A percentile compares a stretch with the other conserved stretches of the same genome.
Evolutionary conservation across 2,329 filamentous ascomycete species (phyloP).

Genomic region (Tolypocladium ovalisporum): DNA sequence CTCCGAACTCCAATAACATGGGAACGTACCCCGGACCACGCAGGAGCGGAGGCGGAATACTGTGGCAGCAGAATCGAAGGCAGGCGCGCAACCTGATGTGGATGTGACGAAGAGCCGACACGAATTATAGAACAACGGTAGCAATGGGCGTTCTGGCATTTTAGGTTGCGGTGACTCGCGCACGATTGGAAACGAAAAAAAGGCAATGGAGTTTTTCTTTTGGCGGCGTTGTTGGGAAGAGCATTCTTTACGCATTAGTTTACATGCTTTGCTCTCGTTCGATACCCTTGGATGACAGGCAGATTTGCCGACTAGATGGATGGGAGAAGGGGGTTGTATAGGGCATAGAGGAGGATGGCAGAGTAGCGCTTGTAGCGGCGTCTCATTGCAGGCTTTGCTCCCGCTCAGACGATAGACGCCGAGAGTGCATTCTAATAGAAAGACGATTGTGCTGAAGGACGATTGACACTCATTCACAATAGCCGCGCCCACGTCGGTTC

Average conservation of each 20-base stretch:
- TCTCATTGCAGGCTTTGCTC: neutral
- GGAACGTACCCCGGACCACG: conserved; percentile 11
- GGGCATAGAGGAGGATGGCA: neutral
- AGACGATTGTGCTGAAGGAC: neutral
- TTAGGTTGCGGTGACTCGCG: neutral
- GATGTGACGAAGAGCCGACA: conserved; percentile 20
- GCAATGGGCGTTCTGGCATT: neutral
- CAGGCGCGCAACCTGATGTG: conserved; percentile 36
- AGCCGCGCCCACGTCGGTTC: too few species aligned
- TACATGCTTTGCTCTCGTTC: neutral
- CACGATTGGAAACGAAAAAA: neutral
- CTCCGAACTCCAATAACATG: conserved; percentile 6
- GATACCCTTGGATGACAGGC: neutral
- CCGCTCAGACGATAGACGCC: neutral
- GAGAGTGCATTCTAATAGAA: neutral
- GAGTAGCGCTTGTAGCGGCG: neutral
- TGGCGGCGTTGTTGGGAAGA: neutral
- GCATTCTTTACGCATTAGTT: neutral
- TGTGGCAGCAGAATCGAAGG: conserved; percentile 44
- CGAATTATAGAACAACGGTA: neutral
- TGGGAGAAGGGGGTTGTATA: neutral
- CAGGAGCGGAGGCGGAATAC: conserved; percentile 25
- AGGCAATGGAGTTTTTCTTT: neutral
- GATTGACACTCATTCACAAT: neutral
- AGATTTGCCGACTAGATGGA: neutral